These are phyloP conservation scores for Acrocalymma vagum DNA, from an alignment of 2,329 filamentous ascomycete genomes.

Conservation along the genomic window DNA sequence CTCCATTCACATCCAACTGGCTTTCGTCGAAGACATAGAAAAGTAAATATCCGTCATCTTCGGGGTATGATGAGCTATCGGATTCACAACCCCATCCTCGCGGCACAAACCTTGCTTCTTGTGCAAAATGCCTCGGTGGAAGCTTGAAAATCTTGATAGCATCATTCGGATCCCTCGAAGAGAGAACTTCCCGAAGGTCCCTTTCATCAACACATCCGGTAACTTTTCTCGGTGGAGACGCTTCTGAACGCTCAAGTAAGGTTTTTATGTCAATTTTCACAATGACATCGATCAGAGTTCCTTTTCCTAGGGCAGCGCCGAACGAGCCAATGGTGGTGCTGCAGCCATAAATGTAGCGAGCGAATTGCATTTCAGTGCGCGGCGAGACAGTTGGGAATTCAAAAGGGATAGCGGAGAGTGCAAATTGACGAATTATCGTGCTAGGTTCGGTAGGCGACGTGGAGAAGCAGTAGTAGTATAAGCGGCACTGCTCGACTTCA, in stretches of 20 bases:
- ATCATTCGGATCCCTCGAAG: conserved; percentile 53
- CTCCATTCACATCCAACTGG: conserved; percentile 63
- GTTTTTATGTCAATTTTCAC: conserved; percentile 67
- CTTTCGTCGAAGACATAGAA: conserved; percentile 76
- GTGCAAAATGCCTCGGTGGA: conserved; percentile 68
- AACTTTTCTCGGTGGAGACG: conserved; percentile 56
- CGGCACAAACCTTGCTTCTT: conserved; percentile 73
- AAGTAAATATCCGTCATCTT: conserved; percentile 74
- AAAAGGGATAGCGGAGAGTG: conserved; percentile 70
- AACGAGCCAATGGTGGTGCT: conserved; percentile 67
- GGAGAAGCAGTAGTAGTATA: conserved; percentile 74
- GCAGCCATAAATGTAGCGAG: conserved; percentile 73
- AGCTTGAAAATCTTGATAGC: conserved; percentile 70
- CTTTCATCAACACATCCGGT: conserved; percentile 71
- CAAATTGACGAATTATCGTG: conserved; percentile 69
- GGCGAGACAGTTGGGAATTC: conserved; percentile 72
- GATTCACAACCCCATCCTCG: conserved; percentile 11
- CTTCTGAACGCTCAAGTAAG: conserved; percentile 63
- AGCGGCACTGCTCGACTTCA: conserved; percentile 72
- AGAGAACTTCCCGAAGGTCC: conserved; percentile 61
- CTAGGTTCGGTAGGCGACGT: conserved; percentile 46
- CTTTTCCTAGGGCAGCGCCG: conserved; percentile 67
- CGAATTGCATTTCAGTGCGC: conserved; percentile 62
- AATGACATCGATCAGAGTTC: conserved; percentile 72
- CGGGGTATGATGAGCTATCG: conserved; percentile 41